Base-by-base conservation (phyloP, 208 protist genomes). In the Wallacemonas sp. region DNA sequence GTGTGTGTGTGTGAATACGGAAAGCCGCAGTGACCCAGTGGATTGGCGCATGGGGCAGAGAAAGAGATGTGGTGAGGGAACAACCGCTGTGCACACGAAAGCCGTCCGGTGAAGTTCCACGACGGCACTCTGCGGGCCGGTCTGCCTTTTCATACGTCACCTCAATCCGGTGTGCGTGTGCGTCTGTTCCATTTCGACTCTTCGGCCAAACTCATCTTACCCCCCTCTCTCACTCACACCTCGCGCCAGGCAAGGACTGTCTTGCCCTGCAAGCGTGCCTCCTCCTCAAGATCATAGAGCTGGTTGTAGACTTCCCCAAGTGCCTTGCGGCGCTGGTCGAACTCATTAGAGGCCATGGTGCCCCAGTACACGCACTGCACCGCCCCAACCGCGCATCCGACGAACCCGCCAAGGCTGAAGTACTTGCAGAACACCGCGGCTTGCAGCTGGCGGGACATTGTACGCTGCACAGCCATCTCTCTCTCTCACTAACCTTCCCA, bases 351-450 rank as follows among this genome's bases (percentile, higher is more conserved):
- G 6, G 36, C 36, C 12, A 13, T 12, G 3, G 30, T 26, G 19
- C 53, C 30, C 19, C 15, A 13, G 22, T 59, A 59, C 10, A 59
- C 12, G 53, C 53, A 59, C 30, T 59, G 53, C 36, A 37, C 53
- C 9, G 19, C 36, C 10, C 15, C 30, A 6, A 27, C 30, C n/a
- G 22, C n/a, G 30, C 3, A 22, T 8, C 30, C 53, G 3, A 26
- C 53, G 2, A 59, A 38, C 13, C 15, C 53, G 0, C 53, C 53
- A 22, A 59, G 36, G 19, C 53, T 42, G 6, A 9, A 13, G n/a
- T 41, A 59, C 53, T 38, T 59, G 15, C 6, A 37, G 22, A 59
- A 39, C 36, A 42, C 33, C 19, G 53, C 30, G 5, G 17, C 33
- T 19, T 59, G 30, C 8, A 59, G 36, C 37, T 12, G 37, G 13